phyloP scores from a whole-genome alignment of 176 grass and related monocot species.

The Puya raimondii region DNA sequence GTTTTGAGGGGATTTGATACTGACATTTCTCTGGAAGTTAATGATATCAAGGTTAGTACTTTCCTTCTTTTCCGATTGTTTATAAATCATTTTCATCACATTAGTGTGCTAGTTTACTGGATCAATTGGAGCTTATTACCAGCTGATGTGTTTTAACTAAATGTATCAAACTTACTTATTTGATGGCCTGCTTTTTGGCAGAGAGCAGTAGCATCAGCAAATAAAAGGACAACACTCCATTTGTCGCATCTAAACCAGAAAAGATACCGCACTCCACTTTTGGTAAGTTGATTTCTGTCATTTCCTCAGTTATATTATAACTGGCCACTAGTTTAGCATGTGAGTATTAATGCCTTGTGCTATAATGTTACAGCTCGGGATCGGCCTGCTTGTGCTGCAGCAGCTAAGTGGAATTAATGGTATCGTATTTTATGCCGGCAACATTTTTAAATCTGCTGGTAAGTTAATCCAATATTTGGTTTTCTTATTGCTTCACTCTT shows the following conservation, averaged over 20 bases:
- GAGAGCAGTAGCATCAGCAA: slow-evolving; percentile 66
- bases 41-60: slow-evolving; percentile 77
- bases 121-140: not conserved
- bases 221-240: slow-evolving; percentile 62
- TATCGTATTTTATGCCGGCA: slow-evolving; percentile 80
- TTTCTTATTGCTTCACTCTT: not conserved
- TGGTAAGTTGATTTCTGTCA: slow-evolving; percentile 29
- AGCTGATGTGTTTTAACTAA: not conserved
- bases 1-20: slow-evolving; percentile 95
- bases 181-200: slow-evolving; percentile 22
- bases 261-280: slow-evolving; percentile 65
- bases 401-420: slow-evolving; percentile 83
- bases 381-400: slow-evolving; percentile 80
- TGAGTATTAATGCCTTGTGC: not conserved
- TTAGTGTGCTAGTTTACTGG: not conserved
- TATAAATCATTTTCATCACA: not conserved
- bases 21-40: slow-evolving; percentile 71
- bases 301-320: not conserved
- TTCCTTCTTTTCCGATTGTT: not conserved
- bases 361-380: slow-evolving; percentile 50
- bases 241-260: slow-evolving; percentile 84
- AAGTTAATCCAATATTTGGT: slow-evolving; percentile 3
- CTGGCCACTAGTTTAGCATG: not conserved
- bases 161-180: not conserved
- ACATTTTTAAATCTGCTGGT: slow-evolving; percentile 86